Evolutionary conservation across 495 filamentous ascomycete genomes (phyloP).

Genomic region (Mytilinidion resinicola): DNA sequence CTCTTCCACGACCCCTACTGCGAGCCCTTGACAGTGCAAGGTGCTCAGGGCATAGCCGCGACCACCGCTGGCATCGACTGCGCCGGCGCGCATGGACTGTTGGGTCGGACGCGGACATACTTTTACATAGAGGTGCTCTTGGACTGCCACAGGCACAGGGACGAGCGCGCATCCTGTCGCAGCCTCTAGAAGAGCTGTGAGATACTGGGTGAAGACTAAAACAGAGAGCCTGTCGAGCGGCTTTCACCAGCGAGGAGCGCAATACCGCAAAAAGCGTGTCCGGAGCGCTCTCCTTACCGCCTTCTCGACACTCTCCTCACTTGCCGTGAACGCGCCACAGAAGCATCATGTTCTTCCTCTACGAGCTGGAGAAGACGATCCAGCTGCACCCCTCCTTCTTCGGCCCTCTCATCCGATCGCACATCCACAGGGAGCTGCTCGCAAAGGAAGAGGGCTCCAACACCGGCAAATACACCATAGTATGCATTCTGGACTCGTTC

Average conservation of each 20-base stretch:
- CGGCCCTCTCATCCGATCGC: slow-evolving; percentile 79
- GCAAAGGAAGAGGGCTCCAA: slow-evolving; percentile 84
- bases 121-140: slow-evolving; percentile 7
- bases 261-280: too few species aligned
- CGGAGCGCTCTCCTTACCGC: too few species aligned
- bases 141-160: background rate
- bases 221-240: too few species aligned
- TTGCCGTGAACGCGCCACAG: background rate
- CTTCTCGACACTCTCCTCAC: too few species aligned
- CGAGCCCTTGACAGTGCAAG: too few species aligned
- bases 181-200: background rate
- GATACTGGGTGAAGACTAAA: too few species aligned
- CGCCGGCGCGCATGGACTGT: slow-evolving; percentile 14
- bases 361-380: slow-evolving; percentile 87
- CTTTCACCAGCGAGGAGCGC: too few species aligned
- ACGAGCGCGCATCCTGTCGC: background rate
- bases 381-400: slow-evolving; percentile 96
- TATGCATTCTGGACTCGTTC: slow-evolving; percentile 85
- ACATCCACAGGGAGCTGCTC: slow-evolving; percentile 77
- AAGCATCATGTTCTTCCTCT: slow-evolving; percentile 85
- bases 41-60: too few species aligned
- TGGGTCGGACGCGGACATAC: slow-evolving; percentile 6
- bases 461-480: slow-evolving; percentile 89
- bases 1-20: background rate
- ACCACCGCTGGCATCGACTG: background rate